Base-by-base conservation (phyloP, 345 rosid species). In the Eucalyptus cloeziana region DNA sequence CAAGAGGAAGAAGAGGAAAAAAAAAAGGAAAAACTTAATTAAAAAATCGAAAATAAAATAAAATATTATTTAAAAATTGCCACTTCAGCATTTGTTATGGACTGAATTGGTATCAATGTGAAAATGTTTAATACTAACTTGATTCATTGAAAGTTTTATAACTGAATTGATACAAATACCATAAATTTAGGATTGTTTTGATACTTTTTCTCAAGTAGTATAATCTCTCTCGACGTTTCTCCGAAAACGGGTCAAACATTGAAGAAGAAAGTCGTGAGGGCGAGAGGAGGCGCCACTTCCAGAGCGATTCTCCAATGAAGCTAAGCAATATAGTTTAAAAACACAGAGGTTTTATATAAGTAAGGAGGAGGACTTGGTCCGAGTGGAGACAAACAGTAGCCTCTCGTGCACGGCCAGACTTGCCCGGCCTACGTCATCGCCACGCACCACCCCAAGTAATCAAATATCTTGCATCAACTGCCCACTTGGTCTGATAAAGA, bases 261-360 rank as follows among this genome's bases (percentile, higher is more conserved):
- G 91, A 86, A 31, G 6, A 87, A 83, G 52, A 43, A 86, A 25
- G 54, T 85, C 31, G 24, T 2, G 80, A 81, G 27, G 60, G 90
- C 89, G 67, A 21, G 83, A 71, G 60, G 24, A 56, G 24, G 40
- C 89, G 92, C 94, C 96, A 94, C 90, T 51, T 95, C 88, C 88
- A 43, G 86, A 83, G 88, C 79, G 80, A 79, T 69, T 60, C 76
- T 87, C 87, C 6, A 76, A 91, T 64, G 86, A 90, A 43, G 49
- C 90, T 95, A 94, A 89, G 22, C 45, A 33, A 88, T 64, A 93
- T 33, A 87, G 62, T 91, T 80, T 83, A 87, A 92, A 86, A 21
- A 45, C 51, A 33, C 81, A 33, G 8, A 85, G 64, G 47, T 19
- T 51, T 52, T 52, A 33, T 27, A 71, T 5, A 31, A 33, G 15